phyloP scores from a whole-genome alignment of 148 eudicot genomes.

The Chenopodium quinoa region DNA sequence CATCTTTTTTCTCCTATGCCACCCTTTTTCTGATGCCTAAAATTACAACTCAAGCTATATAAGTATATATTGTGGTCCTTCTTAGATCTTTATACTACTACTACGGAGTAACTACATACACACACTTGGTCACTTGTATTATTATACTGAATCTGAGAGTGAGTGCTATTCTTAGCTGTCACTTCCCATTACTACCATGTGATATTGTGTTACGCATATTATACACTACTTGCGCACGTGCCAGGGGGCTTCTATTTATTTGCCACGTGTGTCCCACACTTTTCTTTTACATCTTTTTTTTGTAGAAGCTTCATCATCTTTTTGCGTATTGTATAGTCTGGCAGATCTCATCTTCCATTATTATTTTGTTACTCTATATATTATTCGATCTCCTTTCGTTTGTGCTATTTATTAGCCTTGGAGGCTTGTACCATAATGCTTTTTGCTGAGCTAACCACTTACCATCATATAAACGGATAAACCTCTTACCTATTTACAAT shows the following conservation, averaged over 20 bases:
- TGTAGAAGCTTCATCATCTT: conserved; percentile 7
- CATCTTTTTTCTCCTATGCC: conserved; percentile 6
- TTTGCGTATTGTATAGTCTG: neutral
- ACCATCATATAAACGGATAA: too few relatives aligned
- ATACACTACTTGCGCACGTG: conserved; percentile 24
- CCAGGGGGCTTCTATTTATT: neutral
- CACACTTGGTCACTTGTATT: too few relatives aligned
- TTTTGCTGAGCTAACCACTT: too few relatives aligned
- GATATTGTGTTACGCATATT: conserved; percentile 5
- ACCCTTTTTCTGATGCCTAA: neutral
- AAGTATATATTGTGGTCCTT: too few relatives aligned
- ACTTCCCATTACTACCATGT: neutral
- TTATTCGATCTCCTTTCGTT: neutral
- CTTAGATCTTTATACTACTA: too few relatives aligned
- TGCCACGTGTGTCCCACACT: conserved; percentile 15
- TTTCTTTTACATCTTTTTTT: neutral
- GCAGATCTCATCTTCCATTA: neutral
- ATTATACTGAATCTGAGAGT: too few relatives aligned
- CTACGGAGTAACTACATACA: too few relatives aligned
- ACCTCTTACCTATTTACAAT: too few relatives aligned
- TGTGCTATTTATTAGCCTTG: too few relatives aligned
- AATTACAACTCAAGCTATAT: too few relatives aligned
- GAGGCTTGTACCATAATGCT: too few relatives aligned
- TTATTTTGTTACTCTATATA: neutral
- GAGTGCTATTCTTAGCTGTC: conserved; percentile 15